These are phyloP conservation scores for Leccinum fuscescens DNA, from an alignment of 1,284 basidiomycete species.

Conservation along the genomic window DNA sequence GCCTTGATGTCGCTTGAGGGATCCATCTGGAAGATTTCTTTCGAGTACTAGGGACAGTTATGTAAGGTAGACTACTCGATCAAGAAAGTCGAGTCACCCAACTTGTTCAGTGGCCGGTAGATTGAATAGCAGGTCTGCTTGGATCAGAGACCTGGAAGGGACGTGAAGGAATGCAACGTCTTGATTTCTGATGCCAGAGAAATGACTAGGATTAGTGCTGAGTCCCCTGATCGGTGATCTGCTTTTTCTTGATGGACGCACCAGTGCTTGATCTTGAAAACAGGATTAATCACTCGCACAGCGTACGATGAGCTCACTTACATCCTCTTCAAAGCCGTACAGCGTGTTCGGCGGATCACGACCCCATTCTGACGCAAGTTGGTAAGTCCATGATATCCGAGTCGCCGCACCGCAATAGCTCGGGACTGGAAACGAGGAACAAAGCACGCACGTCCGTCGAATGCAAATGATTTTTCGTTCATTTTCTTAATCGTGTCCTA, in stretches of 20 bases:
- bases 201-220: slow-evolving; percentile 51
- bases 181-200: slow-evolving; percentile 80
- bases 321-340: slow-evolving; percentile 85
- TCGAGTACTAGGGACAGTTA: slow-evolving; percentile 4
- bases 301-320: slow-evolving; percentile 32
- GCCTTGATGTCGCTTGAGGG: too few relatives aligned
- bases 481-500: slow-evolving; percentile 49
- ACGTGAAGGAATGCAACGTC: slow-evolving; percentile 89
- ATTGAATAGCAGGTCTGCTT: slow-evolving; percentile 91
- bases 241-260: not conserved
- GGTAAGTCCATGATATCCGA: not conserved
- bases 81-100: slow-evolving; percentile 5
- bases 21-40: too few relatives aligned
- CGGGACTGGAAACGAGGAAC: not conserved
- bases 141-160: slow-evolving; percentile 74
- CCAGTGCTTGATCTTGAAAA: too few relatives aligned
- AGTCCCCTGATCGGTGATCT: not conserved
- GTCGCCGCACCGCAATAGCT: not conserved
- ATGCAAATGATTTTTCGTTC: slow-evolving; percentile 43
- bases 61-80: not conserved
- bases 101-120: slow-evolving; percentile 86
- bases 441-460: slow-evolving; percentile 57
- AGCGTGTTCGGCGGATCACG: slow-evolving; percentile 57
- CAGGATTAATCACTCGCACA: not conserved
- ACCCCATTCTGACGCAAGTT: slow-evolving; percentile 53